Evolutionary conservation across 83 land plant species (phyloP), one percentile per base, ranked within the genome.

Genomic region (Isoetes engelmannii): DNA sequence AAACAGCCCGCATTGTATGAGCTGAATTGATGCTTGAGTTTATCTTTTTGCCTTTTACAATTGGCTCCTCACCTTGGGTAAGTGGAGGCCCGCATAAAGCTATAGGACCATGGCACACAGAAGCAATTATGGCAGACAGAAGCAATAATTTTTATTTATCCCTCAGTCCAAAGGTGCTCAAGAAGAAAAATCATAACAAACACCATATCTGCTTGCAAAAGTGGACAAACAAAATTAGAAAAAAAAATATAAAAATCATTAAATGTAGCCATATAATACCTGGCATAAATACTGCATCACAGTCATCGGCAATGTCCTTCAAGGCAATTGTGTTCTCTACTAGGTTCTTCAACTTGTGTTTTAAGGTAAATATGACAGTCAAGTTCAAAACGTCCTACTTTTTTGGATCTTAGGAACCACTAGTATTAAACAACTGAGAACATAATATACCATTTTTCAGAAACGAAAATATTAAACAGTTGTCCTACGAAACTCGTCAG

Each of bases 31-130:
- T 8, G 1, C 17, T 19, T 15, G 45, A 69, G 57, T 47, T 44
- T 46, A 79, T 77, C 78, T 79, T 79, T 48, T 51, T 79, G 17
- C 77, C 77, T 47, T 74, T 74, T 21, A 74, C 73, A n/a, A 79
- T 79, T 28, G 76, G 57, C n/a, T 69, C 72, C 53, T 77, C 81
- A 69, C 55, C 45, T 5, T 77, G 81, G 18, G 73, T 55, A 28
- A 0, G 12, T 43, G 15, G 46, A 57, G 8, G 62, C 21, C 50
- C 48, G 69, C 78, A 64, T 12, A 79, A 64, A 6, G 70, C 81
- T 12, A 59, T 77, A 48, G 81, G 81, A 15, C 78, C 81, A 49
- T 79, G 81, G 57, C 81, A 79, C 37, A 79, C 81, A 10, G 81
- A 9, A 4, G 73, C 70, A 7, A 79, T n/a, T n/a, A 48, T 79